phyloP scores from a whole-genome alignment of 441 rosid genomes.

The Biscutella laevigata region DNA sequence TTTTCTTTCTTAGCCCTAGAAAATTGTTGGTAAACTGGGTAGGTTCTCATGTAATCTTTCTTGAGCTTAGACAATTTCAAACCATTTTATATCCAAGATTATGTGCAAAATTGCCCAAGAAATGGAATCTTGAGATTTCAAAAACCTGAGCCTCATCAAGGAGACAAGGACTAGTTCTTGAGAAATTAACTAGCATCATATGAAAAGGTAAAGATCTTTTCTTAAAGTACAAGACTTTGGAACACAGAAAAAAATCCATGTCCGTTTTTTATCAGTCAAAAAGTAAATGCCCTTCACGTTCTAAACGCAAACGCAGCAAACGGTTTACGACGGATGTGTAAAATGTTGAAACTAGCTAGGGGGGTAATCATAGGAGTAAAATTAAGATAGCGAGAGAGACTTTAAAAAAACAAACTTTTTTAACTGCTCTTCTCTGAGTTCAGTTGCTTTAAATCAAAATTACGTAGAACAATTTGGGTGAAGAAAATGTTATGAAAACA shows the following conservation, averaged over 20 bases:
- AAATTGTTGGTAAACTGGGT: no score
- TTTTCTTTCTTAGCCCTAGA: no score
- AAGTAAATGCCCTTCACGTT: background rate
- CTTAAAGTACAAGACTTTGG: background rate
- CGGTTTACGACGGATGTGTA: no score
- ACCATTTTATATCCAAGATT: no score
- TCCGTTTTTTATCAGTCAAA: background rate
- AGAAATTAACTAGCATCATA: no score
- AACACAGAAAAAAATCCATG: background rate
- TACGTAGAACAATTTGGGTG: slow-evolving; percentile 6
- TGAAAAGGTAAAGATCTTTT: no score
- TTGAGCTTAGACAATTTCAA: no score
- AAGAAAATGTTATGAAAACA: background rate
- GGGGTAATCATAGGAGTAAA: no score
- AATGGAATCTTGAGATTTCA: background rate
- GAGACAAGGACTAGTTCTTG: background rate
- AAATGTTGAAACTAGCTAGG: no score
- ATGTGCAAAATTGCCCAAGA: background rate
- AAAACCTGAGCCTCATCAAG: background rate
- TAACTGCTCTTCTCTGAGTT: no score
- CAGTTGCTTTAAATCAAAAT: background rate
- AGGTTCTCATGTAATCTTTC: no score
- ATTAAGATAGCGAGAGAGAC: no score
- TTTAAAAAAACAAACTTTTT: background rate
- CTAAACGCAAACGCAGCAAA: background rate